Conservation (phyloP, 345 rosid genomes). For the Combretum micranthum region DNA sequence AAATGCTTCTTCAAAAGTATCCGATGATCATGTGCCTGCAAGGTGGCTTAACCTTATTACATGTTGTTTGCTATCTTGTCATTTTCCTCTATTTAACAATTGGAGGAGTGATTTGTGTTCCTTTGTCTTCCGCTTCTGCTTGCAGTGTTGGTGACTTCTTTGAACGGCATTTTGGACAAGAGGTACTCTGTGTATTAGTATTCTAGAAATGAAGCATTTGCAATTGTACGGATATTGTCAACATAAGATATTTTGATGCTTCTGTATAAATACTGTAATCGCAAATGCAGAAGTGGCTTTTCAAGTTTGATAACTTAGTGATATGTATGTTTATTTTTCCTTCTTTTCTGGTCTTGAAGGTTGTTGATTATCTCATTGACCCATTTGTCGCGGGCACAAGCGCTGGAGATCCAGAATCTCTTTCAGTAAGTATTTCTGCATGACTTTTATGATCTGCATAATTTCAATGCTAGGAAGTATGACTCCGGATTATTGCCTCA, state of each 20-base stretch:
- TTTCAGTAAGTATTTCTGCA: constrained; percentile 63
- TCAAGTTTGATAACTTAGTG: background rate
- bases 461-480: constrained; percentile 12
- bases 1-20: constrained; percentile 30
- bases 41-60: constrained; percentile 32
- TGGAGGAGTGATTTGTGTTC: background rate
- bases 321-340: constrained; percentile 5
- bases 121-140: constrained; percentile 6
- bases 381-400: constrained; percentile 95
- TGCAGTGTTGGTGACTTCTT: constrained; percentile 75
- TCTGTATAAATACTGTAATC: too few relatives aligned
- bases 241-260: too few relatives aligned
- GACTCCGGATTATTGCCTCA: too few relatives aligned
- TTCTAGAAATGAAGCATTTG: too few relatives aligned
- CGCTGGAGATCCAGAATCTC: constrained; percentile 82
- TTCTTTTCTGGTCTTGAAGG: constrained; percentile 34
- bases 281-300: constrained; percentile 1
- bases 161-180: constrained; percentile 77
- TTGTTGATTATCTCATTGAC: constrained; percentile 90
- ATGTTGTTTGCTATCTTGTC: background rate
- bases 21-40: constrained; percentile 30
- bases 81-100: background rate
- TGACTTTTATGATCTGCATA: constrained; percentile 4
- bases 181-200: constrained; percentile 30
- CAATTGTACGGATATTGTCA: too few relatives aligned